phyloP scores from a whole-genome alignment of 805 yeast species.

The Schizosaccharomyces cryophilus region DNA sequence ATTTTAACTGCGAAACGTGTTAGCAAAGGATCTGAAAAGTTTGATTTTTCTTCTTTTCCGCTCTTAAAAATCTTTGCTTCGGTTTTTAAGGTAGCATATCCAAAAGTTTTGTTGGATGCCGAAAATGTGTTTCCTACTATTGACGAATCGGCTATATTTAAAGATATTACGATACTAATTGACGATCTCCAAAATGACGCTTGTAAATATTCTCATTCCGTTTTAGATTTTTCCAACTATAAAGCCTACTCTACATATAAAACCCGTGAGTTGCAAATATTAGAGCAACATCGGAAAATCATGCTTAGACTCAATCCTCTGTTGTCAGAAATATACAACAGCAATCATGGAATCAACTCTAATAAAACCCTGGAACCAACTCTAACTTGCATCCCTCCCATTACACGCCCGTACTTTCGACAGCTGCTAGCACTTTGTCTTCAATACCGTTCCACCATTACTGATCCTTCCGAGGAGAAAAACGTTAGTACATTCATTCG shows the following conservation, averaged over 20 bases:
- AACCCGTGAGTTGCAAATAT: not conserved
- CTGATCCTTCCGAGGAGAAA: not conserved
- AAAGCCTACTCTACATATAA: not conserved
- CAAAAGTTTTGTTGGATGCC: constrained; percentile 24
- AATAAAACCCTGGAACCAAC: not conserved
- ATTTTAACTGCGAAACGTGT: not conserved
- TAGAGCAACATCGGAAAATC: not conserved
- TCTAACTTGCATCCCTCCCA: not conserved
- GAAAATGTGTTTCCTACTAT: constrained; percentile 27
- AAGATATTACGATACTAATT: not conserved
- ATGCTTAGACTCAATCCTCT: not conserved
- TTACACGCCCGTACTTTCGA: not conserved
- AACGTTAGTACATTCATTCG: not conserved
- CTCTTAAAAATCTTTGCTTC: not conserved
- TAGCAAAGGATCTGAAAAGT: not conserved
- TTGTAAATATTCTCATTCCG: not conserved
- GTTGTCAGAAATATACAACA: not conserved
- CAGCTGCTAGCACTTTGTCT: not conserved
- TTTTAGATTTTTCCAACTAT: not conserved
- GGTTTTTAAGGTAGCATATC: not conserved
- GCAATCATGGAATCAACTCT: not conserved
- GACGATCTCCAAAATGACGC: not conserved
- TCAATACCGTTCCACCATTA: not conserved
- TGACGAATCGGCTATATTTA: not conserved
- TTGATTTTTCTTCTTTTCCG: not conserved